Conservation (phyloP, 352 stramenopile species). For the Phytophthora cactorum region DNA sequence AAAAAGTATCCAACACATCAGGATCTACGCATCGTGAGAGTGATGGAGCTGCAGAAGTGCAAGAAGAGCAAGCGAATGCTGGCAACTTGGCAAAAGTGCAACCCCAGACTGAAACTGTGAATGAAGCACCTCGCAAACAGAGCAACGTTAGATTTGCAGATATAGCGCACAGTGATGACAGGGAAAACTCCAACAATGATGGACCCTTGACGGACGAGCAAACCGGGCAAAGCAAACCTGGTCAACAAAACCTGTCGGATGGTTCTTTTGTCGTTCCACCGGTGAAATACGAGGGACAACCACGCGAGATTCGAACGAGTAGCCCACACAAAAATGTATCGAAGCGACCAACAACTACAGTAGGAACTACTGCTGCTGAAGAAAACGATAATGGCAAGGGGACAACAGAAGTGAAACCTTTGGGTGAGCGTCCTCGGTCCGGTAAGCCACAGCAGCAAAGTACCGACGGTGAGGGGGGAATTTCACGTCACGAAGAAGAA, state of each 20-base stretch:
- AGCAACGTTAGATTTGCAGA: conserved; percentile 21
- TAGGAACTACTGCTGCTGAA: background rate
- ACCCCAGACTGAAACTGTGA: background rate
- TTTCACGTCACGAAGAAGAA: background rate
- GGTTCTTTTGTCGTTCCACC: background rate
- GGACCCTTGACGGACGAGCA: background rate
- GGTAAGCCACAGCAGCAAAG: background rate
- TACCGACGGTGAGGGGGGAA: background rate
- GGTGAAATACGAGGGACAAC: background rate
- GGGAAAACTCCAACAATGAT: background rate
- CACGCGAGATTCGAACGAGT: background rate
- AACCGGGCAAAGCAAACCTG: background rate
- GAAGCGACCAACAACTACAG: background rate
- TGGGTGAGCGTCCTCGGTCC: background rate
- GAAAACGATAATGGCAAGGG: background rate
- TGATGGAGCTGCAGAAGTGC: too few species aligned
- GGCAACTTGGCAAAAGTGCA: background rate
- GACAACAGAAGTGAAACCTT: background rate
- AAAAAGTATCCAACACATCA: conserved; percentile 13
- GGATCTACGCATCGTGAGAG: background rate
- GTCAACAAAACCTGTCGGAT: background rate
- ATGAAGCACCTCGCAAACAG: conserved; percentile 12
- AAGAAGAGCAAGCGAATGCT: background rate
- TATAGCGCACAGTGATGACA: background rate
- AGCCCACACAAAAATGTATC: background rate